phyloP scores from a whole-genome alignment of 1,284 basidiomycete species.

The Papiliotrema laurentii region DNA sequence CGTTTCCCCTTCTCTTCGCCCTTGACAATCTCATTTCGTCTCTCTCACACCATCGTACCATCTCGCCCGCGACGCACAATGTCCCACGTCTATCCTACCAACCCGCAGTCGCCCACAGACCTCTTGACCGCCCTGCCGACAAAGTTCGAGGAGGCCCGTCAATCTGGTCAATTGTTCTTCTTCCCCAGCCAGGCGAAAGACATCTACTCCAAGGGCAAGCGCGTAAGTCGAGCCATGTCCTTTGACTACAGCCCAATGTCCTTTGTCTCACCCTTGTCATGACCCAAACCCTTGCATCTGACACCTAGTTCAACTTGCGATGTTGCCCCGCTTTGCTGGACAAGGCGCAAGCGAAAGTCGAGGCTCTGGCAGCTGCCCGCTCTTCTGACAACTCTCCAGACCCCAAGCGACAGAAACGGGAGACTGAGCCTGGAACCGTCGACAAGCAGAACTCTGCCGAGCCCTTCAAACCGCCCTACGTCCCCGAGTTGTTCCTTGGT shows the following conservation, averaged over 20 bases:
- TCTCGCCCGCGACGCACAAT: too few relatives aligned
- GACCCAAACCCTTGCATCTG: too few relatives aligned
- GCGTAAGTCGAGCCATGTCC: constrained; percentile 59
- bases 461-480: constrained; percentile 77
- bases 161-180: constrained; percentile 67
- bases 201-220: constrained; percentile 58
- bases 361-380: constrained; percentile 18
- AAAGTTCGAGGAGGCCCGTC: constrained; percentile 59
- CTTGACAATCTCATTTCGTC: too few relatives aligned
- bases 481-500: constrained; percentile 65
- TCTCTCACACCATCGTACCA: too few relatives aligned
- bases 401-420: constrained; percentile 30
- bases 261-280: background rate
- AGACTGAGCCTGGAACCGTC: constrained; percentile 6
- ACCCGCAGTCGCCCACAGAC: constrained; percentile 41
- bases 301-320: constrained; percentile 72
- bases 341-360: constrained; percentile 52
- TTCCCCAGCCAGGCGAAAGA: constrained; percentile 65
- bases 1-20: too few relatives aligned
- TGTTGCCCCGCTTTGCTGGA: constrained; percentile 74
- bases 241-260: too few relatives aligned
- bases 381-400: constrained; percentile 17
- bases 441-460: constrained; percentile 51
- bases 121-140: constrained; percentile 60
- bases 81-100: constrained; percentile 34